Base-by-base conservation (phyloP, 1,284 basidiomycete species). In the Malassezia japonica region DNA sequence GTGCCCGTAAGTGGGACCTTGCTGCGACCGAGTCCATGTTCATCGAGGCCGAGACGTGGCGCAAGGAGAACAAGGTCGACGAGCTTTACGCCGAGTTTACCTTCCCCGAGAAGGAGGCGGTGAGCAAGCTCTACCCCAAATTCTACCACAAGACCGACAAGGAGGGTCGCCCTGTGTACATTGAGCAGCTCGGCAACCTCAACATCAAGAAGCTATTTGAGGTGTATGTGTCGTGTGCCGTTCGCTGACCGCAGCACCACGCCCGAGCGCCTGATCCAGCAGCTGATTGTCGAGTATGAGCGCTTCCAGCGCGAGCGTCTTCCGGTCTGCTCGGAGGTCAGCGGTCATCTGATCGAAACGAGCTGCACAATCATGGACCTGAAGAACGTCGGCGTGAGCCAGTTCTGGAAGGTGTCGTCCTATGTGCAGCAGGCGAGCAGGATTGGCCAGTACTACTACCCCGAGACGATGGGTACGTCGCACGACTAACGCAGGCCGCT, bases 281-380 rank as follows among this genome's bases (percentile, higher is more conserved):
- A 84, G 50, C 84, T 98, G 67, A 86, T 96, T 29, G 79, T 79
- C 72, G 91, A 95, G 75, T 98, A 98, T 80, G 92, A 98, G 75
- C 84, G 83, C 69, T 91, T 86, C 78, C 77, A 88, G 60, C 62
- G 65, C 36, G 70, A 73, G 47, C 57, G 67, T 36, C 79, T 95
- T 29, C 87, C 90, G 32, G 87, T 88, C 4, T 91, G 87, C 76
- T 79, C 84, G 46, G 75, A 76, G 32, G 78, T 80, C 6, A 74
- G 78, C 46, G 88, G 88, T 2, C 83, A 91, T 74, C 83, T 87
- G 51, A 84, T 98, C 73, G 91, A 96, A 77, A 96, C 91, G n/a
- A 87, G 83, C 51, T 96, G 91, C 81, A 96, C 92, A 53, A 92
- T 98, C 78, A 82, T 98, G 76, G 92, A 98, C 74, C 81, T 98